Conservation (phyloP, 179 eudicot species). For the Spinacia oleracea region DNA sequence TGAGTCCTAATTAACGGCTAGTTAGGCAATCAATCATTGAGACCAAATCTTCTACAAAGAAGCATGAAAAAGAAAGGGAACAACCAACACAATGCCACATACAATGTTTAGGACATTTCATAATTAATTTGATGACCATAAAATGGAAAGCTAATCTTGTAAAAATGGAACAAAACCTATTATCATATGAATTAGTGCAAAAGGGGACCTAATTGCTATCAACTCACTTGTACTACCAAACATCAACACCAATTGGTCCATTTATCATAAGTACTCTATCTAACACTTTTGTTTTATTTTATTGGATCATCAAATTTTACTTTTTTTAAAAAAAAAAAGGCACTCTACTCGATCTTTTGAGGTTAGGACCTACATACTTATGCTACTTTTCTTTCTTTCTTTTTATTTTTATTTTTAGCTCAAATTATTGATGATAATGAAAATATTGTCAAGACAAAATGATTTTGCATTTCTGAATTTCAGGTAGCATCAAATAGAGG, state of each 20-base stretch:
- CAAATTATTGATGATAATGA: slow-evolving; percentile 1
- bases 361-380: slow-evolving; percentile 8
- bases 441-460: slow-evolving; percentile 12
- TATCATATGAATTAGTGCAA: slow-evolving; percentile 18
- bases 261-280: slow-evolving; percentile 17
- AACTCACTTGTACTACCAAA: slow-evolving; percentile 10
- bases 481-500: background rate
- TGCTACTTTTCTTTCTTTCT: too few species aligned
- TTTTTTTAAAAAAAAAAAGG: slow-evolving; percentile 2
- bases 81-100: slow-evolving; percentile 9
- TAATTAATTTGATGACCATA: slow-evolving; percentile 11
- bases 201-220: background rate
- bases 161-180: slow-evolving; percentile 11
- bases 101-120: slow-evolving; percentile 13
- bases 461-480: slow-evolving; percentile 7
- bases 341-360: background rate
- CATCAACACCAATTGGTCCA: background rate
- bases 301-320: slow-evolving; percentile 13
- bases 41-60: too few species aligned
- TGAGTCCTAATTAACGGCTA: slow-evolving; percentile 14
- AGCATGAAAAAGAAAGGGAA: background rate
- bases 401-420: background rate
- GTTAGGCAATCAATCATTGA: slow-evolving; percentile 15
- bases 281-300: background rate
- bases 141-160: background rate